These are phyloP conservation scores for Salvia miltiorrhiza DNA, from an alignment of 257 asterid species.

Conservation along the genomic window DNA sequence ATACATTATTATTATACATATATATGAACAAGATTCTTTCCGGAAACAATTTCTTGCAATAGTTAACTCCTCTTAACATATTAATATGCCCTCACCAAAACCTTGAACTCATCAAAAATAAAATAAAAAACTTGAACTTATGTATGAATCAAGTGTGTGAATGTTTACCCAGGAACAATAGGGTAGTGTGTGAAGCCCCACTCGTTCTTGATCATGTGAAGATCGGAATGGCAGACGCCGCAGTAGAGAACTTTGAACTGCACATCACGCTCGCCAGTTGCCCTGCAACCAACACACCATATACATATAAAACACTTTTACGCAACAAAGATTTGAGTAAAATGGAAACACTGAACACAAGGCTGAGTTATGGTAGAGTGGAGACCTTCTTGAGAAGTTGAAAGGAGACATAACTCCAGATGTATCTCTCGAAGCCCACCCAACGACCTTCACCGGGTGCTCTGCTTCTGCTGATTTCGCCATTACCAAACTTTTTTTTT, in stretches of 20 bases:
- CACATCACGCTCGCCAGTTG: conserved; percentile 41
- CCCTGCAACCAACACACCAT: conserved; percentile 27
- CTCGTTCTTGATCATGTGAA: conserved; percentile 44
- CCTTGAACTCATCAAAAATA: not conserved
- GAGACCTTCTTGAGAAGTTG: conserved; percentile 56
- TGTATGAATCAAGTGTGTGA: not conserved
- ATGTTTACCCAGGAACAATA: conserved; percentile 46
- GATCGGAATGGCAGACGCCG: conserved; percentile 58
- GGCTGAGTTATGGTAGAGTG: not conserved
- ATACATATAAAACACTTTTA: not conserved
- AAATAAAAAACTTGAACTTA: no score
- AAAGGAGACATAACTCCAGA: conserved; percentile 54
- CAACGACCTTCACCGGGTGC: conserved; percentile 49
- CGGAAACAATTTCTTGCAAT: not conserved
- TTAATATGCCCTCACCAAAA: no score
- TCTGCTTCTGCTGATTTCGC: conserved; percentile 44
- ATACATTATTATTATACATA: not conserved
- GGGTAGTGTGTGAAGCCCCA: conserved; percentile 48
- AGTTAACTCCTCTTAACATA: not conserved
- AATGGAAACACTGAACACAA: not conserved
- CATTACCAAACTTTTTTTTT: conserved; percentile 21
- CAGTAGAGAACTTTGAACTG: conserved; percentile 50
- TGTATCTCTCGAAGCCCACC: conserved; percentile 53
- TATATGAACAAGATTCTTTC: no score
- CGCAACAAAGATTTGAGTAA: not conserved